phyloP scores from a whole-genome alignment of 768 basidiomycete genomes.

The Lactarius indigo region DNA sequence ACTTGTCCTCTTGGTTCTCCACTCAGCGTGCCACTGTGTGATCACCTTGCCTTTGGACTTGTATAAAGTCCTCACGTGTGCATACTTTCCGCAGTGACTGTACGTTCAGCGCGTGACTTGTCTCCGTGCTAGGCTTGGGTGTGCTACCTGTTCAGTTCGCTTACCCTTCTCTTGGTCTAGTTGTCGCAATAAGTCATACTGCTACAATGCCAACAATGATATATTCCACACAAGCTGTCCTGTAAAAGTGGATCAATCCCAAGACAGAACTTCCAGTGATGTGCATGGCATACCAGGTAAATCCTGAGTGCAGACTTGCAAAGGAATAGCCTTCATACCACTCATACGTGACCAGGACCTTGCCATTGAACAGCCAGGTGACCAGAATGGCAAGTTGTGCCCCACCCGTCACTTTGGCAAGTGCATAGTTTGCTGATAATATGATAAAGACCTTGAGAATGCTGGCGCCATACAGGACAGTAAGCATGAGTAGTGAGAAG shows the following conservation, averaged over 20 bases:
- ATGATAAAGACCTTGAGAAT: conserved; percentile 74
- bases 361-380: conserved; percentile 77
- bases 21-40: too few relatives aligned
- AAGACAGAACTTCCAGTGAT: too few relatives aligned
- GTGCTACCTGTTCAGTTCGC: too few relatives aligned
- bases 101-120: too few relatives aligned
- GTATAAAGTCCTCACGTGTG: too few relatives aligned
- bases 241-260: conserved; percentile 29
- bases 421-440: conserved; percentile 61
- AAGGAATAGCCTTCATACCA: conserved; percentile 70
- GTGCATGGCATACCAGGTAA: conserved; percentile 58
- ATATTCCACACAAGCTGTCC: conserved; percentile 68
- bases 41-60: too few relatives aligned
- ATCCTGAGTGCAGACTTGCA: conserved; percentile 47
- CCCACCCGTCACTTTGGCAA: conserved; percentile 47
- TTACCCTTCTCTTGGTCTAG: too few relatives aligned
- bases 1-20: too few relatives aligned
- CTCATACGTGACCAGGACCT: conserved; percentile 75
- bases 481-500: conserved; percentile 62
- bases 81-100: too few relatives aligned
- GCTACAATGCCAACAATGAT: conserved; percentile 88
- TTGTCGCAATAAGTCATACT: too few relatives aligned
- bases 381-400: conserved; percentile 47
- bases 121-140: too few relatives aligned
- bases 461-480: conserved; percentile 78